A percentile compares a stretch with the other conserved stretches of the same genome.
phyloP scores from a whole-genome alignment of 352 stramenopile species.

The Phytophthora agathidicida region DNA sequence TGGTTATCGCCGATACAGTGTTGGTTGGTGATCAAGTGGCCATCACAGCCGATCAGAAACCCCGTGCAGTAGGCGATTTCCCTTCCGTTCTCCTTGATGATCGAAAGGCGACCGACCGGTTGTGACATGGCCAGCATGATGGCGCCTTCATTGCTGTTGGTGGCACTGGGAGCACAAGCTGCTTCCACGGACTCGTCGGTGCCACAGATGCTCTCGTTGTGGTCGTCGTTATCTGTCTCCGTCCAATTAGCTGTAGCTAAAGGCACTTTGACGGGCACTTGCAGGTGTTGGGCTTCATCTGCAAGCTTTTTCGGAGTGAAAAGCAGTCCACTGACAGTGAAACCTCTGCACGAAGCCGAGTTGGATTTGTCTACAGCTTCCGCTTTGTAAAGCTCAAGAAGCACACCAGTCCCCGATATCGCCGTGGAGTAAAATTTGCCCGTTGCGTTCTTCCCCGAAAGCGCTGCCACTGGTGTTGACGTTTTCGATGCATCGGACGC shows the following conservation, averaged over 20 bases:
- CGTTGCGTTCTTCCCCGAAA: conserved; percentile 55
- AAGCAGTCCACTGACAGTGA: conserved; percentile 53
- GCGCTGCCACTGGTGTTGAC: conserved; percentile 14
- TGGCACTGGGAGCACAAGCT: conserved; percentile 51
- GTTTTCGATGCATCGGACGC: conserved; percentile 26
- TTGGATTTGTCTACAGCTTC: conserved; percentile 2
- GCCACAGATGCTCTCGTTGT: conserved; percentile 74
- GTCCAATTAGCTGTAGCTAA: conserved; percentile 9
- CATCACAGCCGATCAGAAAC: conserved; percentile 75
- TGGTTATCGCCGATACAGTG: conserved; percentile 70
- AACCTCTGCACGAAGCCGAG: conserved; percentile 46
- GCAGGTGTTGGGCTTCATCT: conserved; percentile 19
- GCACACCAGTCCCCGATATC: conserved; percentile 48
- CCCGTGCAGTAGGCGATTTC: conserved; percentile 72
- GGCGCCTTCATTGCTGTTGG: conserved; percentile 22
- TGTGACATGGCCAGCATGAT: conserved; percentile 54
- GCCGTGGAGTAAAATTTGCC: conserved; percentile 60
- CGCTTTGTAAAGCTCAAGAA: conserved; percentile 52
- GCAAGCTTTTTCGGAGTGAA: conserved; percentile 48
- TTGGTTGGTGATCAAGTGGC: conserved; percentile 82
- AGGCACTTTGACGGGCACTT: conserved; percentile 30
- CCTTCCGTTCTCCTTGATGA: conserved; percentile 68
- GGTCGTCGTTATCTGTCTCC: conserved; percentile 15
- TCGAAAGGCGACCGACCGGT: conserved; percentile 65
- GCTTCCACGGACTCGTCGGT: conserved; percentile 72